Evolutionary conservation across 2,329 filamentous ascomycete genomes (phyloP).

Genomic region (Alternaria sp.): DNA sequence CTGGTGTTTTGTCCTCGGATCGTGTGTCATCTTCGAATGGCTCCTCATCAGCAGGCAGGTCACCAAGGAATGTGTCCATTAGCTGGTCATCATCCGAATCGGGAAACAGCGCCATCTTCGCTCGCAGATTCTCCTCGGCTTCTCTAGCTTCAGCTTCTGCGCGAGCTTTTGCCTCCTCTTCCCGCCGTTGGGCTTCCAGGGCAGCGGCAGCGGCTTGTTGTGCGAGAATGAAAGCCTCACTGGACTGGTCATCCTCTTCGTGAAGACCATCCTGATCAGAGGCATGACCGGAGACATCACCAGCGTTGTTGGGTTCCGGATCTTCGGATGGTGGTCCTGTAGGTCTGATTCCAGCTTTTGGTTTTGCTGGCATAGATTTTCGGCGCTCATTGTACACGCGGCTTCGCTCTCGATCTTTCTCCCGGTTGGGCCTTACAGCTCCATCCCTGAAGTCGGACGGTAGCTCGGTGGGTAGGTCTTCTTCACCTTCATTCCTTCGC

Average conservation of each 20-base stretch:
- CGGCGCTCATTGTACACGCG: slow-evolving; percentile 30
- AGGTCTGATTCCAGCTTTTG: slow-evolving; percentile 35
- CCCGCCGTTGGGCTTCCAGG: slow-evolving; percentile 29
- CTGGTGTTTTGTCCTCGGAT: slow-evolving; percentile 3
- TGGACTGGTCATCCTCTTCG: slow-evolving; percentile 40
- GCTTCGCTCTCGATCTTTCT: slow-evolving; percentile 32
- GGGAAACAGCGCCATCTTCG: slow-evolving; percentile 44
- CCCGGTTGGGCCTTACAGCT: slow-evolving; percentile 34
- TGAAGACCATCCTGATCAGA: slow-evolving; percentile 34
- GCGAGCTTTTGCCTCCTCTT: slow-evolving; percentile 28
- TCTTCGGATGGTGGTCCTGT: slow-evolving; percentile 30
- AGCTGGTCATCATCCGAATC: slow-evolving; percentile 37
- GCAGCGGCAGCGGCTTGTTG: slow-evolving; percentile 33
- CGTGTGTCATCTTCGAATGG: slow-evolving; percentile 12
- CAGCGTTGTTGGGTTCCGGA: slow-evolving; percentile 32
- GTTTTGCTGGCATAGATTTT: slow-evolving; percentile 33
- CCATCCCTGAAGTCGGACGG: slow-evolving; percentile 52
- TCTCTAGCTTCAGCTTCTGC: slow-evolving; percentile 34
- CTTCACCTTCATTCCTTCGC: slow-evolving; percentile 50
- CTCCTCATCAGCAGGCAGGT: slow-evolving; percentile 31
- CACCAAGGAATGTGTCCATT: slow-evolving; percentile 37
- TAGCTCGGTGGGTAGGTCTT: slow-evolving; percentile 53
- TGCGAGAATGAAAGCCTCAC: slow-evolving; percentile 32
- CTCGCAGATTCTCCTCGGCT: slow-evolving; percentile 42
- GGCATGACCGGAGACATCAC: slow-evolving; percentile 35